Conservation (phyloP, 2,329 filamentous ascomycete genomes). For the Plectosphaerella plurivora region DNA sequence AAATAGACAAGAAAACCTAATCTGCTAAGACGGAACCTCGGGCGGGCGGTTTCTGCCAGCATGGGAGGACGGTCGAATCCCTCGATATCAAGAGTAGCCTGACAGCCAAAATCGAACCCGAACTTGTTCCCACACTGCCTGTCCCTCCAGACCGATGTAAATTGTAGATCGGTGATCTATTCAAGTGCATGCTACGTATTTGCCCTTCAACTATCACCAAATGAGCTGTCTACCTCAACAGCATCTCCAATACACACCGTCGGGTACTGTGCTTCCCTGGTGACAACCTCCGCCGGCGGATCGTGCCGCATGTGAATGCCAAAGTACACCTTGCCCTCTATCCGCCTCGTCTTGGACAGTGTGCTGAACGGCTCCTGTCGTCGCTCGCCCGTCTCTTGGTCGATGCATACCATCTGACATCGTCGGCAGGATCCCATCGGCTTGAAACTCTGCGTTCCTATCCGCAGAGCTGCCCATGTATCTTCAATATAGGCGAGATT, state of each 20-base stretch:
- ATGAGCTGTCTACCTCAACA: constrained; percentile 20
- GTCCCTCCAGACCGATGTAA: no score
- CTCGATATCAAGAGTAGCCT: no score
- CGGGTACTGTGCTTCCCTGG: constrained; percentile 18
- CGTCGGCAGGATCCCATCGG: constrained; percentile 80
- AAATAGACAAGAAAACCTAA: no score
- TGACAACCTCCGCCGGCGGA: background rate
- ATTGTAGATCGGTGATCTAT: no score
- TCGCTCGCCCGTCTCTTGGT: constrained; percentile 75
- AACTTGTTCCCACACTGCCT: no score
- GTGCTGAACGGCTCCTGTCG: constrained; percentile 85
- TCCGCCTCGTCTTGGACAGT: constrained; percentile 77
- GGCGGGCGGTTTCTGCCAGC: no score
- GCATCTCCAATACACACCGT: constrained; percentile 48
- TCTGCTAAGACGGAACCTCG: no score
- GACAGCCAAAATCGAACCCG: no score
- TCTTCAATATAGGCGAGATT: constrained; percentile 73
- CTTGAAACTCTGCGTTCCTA: constrained; percentile 61
- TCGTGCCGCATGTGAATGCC: constrained; percentile 70
- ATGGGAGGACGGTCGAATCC: no score
- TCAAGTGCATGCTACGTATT: no score
- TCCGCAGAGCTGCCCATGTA: constrained; percentile 62
- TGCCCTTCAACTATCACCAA: no score
- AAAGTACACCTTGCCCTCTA: constrained; percentile 83
- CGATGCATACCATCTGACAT: constrained; percentile 95